Evolutionary conservation across 768 basidiomycete species (phyloP), one percentile per base, ranked within the genome.

Genomic region (Artomyces pyxidatus): DNA sequence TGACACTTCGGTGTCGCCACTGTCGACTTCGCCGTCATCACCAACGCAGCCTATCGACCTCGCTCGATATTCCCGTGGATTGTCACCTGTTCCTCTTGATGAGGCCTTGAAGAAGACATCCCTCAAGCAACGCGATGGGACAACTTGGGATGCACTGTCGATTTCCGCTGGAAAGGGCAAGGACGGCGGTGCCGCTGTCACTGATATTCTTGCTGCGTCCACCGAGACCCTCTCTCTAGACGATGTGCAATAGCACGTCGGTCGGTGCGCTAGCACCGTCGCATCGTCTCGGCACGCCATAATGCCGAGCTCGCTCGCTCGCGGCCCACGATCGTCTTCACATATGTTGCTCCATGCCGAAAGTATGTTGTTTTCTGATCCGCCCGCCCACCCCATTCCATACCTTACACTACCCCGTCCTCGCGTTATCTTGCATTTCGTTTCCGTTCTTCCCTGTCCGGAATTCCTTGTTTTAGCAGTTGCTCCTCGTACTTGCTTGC

Each of bases 11-110:
- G 29, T 53, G 12, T 62, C 61, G n/a, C 60, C 63, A 27, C 49
- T 61, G 27, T 63, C 62, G 32, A 63, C 61, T 3, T 65, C 63
- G 29, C 63, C 63, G 14, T 60, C 63, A 17, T 62, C 61, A 0
- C 63, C 63, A 6, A 45, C 54, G 26, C 59, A 54, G 27, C 30
- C 17, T 11, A 28, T 19, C n/a, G 45, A 46, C 17, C 29, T 46
- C 30, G 28, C 17, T 21, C 29, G 26, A 11, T 35, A 19, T 19
- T 25, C 45, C 9, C 29, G 29, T 25, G 42, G 42, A 11, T 23
- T 42, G 17, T 23, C 40, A 12, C 40, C 43, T n/a, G 17, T 17
- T 14, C 32, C 32, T 12, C 32, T 35, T 17, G 32, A 35, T 17
- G 32, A 35, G 32, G 32, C 32, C 4, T 17, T 35, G 7, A 12